Conservation (phyloP, 2,329 filamentous ascomycete genomes). For the Arthrobotrys entomopaga region DNA sequence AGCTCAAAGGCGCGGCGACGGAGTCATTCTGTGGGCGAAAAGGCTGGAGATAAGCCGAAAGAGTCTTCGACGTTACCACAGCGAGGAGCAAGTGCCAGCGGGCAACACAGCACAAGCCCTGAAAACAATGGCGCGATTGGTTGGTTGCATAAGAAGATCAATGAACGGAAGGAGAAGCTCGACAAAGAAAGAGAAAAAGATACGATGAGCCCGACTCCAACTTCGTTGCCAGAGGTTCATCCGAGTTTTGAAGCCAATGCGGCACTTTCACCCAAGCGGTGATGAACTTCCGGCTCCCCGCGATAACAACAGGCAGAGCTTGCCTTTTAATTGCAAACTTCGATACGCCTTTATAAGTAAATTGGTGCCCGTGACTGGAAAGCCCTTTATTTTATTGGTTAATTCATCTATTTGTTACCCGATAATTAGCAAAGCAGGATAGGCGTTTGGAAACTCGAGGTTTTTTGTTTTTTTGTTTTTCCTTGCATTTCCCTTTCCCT, state of each 20-base stretch:
- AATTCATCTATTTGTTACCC: constrained; percentile 34
- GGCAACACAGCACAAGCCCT: constrained; percentile 23
- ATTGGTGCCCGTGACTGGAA: not conserved
- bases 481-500: not conserved
- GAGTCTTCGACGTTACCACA: constrained; percentile 42
- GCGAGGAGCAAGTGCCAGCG: constrained; percentile 47
- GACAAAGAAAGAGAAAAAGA: constrained; percentile 44
- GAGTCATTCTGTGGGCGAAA: constrained; percentile 47
- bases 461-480: constrained; percentile 14
- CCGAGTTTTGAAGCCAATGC: constrained; percentile 21
- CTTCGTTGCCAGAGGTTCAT: constrained; percentile 17
- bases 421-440: constrained; percentile 32
- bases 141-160: constrained; percentile 73
- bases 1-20: constrained; percentile 32
- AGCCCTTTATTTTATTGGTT: not conserved
- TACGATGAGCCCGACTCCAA: constrained; percentile 5
- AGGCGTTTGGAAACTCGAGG: constrained; percentile 44
- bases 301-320: not conserved
- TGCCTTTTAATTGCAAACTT: too few species aligned
- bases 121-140: constrained; percentile 67
- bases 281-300: not conserved
- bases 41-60: constrained; percentile 38
- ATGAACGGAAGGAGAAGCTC: constrained; percentile 63
- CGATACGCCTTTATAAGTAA: too few species aligned
- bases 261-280: constrained; percentile 34